Conservation (phyloP, 768 basidiomycete species). For the Cytidiella melzeri region DNA sequence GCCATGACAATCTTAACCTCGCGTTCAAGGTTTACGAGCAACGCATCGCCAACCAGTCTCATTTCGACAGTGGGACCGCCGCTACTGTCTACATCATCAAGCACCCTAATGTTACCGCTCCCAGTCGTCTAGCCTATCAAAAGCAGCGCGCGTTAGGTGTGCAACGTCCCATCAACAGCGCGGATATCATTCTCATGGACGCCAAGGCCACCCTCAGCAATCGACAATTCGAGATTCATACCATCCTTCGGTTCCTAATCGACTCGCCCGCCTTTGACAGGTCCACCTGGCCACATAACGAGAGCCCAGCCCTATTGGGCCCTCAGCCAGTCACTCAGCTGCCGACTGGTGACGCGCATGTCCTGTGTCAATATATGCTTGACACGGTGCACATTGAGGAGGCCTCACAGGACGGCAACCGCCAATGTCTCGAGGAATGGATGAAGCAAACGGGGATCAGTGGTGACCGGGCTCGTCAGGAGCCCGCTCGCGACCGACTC, state of each 20-base stretch:
- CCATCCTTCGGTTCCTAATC: slow-evolving; percentile 4
- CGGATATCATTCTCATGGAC: slow-evolving; percentile 3
- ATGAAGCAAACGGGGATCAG: too few species aligned
- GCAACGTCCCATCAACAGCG: background rate
- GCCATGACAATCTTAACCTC: slow-evolving; percentile 34
- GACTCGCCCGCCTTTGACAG: slow-evolving; percentile 7
- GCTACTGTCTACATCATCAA: slow-evolving; percentile 20
- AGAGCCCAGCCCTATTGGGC: background rate
- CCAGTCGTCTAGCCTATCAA: background rate
- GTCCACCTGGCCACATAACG: slow-evolving; percentile 5
- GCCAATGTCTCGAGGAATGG: background rate
- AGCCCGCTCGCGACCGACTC: too few species aligned
- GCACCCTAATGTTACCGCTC: background rate
- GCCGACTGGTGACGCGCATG: slow-evolving; percentile 5
- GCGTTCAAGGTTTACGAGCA: slow-evolving; percentile 33
- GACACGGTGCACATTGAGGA: slow-evolving; percentile 7
- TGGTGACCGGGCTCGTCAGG: too few species aligned
- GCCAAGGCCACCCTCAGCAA: background rate
- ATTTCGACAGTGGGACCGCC: slow-evolving; percentile 32
- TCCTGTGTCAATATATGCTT: slow-evolving; percentile 3
- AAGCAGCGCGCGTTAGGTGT: background rate
- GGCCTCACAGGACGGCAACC: slow-evolving; percentile 10
- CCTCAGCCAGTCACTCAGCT: slow-evolving; percentile 8
- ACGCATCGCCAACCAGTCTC: slow-evolving; percentile 28
- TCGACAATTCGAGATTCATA: background rate